phyloP scores from a whole-genome alignment of 805 yeast species.

The Saccharomycopsis sp. region DNA sequence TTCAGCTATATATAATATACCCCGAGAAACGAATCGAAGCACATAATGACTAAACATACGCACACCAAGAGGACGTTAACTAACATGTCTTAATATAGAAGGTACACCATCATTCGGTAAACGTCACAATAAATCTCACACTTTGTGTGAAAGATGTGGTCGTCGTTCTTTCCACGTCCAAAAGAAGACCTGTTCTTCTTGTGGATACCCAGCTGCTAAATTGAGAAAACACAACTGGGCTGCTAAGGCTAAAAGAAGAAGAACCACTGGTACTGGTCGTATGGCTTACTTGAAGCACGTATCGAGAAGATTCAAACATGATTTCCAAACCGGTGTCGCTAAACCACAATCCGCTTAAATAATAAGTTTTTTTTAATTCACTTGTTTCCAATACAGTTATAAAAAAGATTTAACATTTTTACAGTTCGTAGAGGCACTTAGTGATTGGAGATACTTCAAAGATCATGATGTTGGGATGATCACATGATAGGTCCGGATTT shows the following conservation, averaged over 20 bases:
- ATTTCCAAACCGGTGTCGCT: slow-evolving; percentile 87
- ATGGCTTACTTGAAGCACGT: slow-evolving; percentile 96
- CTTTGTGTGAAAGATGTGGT: slow-evolving; percentile 99
- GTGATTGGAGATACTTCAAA: too few relatives aligned
- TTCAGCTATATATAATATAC: too few relatives aligned
- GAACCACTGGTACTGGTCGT: slow-evolving; percentile 99
- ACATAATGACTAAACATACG: too few relatives aligned
- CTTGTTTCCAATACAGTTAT: slow-evolving; percentile 3
- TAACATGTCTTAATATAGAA: slow-evolving; percentile 46
- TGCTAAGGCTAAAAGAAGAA: slow-evolving; percentile 98
- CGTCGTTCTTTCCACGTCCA: slow-evolving; percentile 98
- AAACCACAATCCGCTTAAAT: slow-evolving; percentile 42
- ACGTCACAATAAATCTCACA: slow-evolving; percentile 99
- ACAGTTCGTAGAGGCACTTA: too few relatives aligned
- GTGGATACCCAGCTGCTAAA: slow-evolving; percentile 99
- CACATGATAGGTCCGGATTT: too few relatives aligned
- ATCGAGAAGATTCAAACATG: slow-evolving; percentile 97
- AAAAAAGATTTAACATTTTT: slow-evolving; percentile 1
- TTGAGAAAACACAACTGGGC: slow-evolving; percentile 99
- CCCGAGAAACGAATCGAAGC: neutral
- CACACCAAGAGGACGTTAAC: slow-evolving; percentile 24
- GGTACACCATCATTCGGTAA: slow-evolving; percentile 99
- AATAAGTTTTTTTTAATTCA: slow-evolving; percentile 1
- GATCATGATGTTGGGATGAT: too few relatives aligned
- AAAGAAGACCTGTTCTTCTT: slow-evolving; percentile 97